Percentiles rank a stretch among this genome's conserved stretches.
These are phyloP conservation scores for Tulasnella sp. DNA, from an alignment of 768 basidiomycete species.

Conservation along the genomic window DNA sequence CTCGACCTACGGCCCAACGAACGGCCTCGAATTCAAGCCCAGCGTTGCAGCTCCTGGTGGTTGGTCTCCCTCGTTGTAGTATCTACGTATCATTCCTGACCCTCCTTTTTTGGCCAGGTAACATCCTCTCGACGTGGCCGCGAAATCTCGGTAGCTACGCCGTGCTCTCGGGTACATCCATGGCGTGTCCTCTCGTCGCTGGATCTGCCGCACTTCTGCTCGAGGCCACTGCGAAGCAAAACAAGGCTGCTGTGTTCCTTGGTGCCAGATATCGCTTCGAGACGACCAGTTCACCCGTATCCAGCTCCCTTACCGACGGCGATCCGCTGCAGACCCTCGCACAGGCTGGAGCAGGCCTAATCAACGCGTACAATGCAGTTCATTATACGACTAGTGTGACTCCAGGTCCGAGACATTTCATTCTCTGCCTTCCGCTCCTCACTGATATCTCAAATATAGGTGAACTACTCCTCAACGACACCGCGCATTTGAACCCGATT, in stretches of 20 bases:
- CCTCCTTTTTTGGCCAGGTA: neutral
- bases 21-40: conserved; percentile 24
- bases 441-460: no score
- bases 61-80: neutral
- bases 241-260: neutral
- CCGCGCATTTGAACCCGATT: conserved; percentile 16
- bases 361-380: conserved; percentile 28
- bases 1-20: conserved; percentile 26
- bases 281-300: conserved; percentile 16
- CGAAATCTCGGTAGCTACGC: conserved; percentile 12
- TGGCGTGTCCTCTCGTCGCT: conserved; percentile 17
- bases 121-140: conserved; percentile 19
- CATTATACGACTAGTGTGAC: conserved; percentile 23
- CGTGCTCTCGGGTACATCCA: conserved; percentile 14
- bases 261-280: conserved; percentile 12
- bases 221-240: conserved; percentile 8
- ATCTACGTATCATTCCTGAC: neutral
- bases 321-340: conserved; percentile 17
- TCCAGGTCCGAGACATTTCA: conserved; percentile 16
- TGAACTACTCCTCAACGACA: conserved; percentile 33
- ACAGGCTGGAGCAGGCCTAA: conserved; percentile 18
- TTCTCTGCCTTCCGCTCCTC: no score
- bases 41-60: conserved; percentile 22
- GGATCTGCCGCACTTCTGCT: conserved; percentile 17
- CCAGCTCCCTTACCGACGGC: conserved; percentile 9